phyloP scores from a whole-genome alignment of 2,329 filamentous ascomycete species.

The Madurella fahalii region DNA sequence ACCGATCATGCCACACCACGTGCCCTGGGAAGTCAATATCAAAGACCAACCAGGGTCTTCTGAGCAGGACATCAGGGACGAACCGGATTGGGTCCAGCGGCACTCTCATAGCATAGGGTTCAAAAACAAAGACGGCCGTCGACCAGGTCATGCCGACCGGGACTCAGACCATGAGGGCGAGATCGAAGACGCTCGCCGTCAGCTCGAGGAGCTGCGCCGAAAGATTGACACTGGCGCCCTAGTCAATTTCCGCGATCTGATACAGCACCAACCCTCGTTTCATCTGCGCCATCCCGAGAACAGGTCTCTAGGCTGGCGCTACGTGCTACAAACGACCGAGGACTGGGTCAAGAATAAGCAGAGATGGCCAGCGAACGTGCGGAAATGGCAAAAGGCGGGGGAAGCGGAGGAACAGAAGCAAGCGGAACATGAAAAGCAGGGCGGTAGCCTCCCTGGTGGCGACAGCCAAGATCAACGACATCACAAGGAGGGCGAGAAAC shows the following conservation, averaged over 20 bases:
- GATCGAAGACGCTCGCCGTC: slow-evolving; percentile 3
- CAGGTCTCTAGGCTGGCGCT: slow-evolving; percentile 45
- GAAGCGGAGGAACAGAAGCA: slow-evolving; percentile 29
- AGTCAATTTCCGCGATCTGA: slow-evolving; percentile 17
- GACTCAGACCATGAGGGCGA: slow-evolving; percentile 6
- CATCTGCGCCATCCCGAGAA: slow-evolving; percentile 41
- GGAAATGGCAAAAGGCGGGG: slow-evolving; percentile 31
- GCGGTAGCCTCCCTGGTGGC: slow-evolving; percentile 14
- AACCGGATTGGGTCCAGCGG: slow-evolving; percentile 10
- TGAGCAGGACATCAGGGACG: slow-evolving; percentile 6
- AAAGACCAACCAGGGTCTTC: slow-evolving; percentile 16
- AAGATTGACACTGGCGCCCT: background rate
- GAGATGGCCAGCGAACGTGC: slow-evolving; percentile 45
- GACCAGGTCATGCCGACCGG: slow-evolving; percentile 1
- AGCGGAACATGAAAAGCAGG: slow-evolving; percentile 16
- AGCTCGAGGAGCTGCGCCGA: background rate
- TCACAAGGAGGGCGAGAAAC: background rate
- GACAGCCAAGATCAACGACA: slow-evolving; percentile 9
- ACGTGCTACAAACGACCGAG: slow-evolving; percentile 45
- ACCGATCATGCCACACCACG: background rate
- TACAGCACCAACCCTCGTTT: slow-evolving; percentile 35
- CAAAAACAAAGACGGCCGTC: slow-evolving; percentile 11
- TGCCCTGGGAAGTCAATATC: slow-evolving; percentile 10
- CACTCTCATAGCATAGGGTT: slow-evolving; percentile 12
- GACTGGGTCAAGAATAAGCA: slow-evolving; percentile 46